Percentiles rank a stretch among this genome's conserved stretches.
These are phyloP conservation scores for Komagataea norvegica DNA, from an alignment of 1,139 yeast genomes.

Conservation along the genomic window DNA sequence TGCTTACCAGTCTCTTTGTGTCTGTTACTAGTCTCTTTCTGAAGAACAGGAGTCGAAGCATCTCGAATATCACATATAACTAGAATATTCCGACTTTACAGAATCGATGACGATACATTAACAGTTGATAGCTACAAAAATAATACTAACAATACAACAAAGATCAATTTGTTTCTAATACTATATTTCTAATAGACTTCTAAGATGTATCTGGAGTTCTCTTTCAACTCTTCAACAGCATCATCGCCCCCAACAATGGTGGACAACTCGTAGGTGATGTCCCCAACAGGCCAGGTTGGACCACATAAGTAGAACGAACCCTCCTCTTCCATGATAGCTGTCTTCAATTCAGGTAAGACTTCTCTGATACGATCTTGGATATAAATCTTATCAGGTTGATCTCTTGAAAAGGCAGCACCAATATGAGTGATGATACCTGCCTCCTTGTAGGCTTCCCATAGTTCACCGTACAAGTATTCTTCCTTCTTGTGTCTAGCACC, in stretches of 20 bases:
- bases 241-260: constrained; percentile 78
- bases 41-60: too few species aligned
- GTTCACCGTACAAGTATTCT: constrained; percentile 93
- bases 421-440: constrained; percentile 91
- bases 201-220: constrained; percentile 83
- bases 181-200: constrained; percentile 89
- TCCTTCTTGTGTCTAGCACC: constrained; percentile 97
- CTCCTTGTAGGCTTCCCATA: constrained; percentile 93
- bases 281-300: constrained; percentile 99
- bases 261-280: constrained; percentile 84
- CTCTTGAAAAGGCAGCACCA: constrained; percentile 98
- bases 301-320: constrained; percentile 98
- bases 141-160: too few species aligned
- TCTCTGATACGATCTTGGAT: constrained; percentile 92
- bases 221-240: constrained; percentile 91
- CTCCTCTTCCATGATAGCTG: constrained; percentile 69
- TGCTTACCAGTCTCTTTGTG: too few species aligned
- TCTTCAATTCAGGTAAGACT: constrained; percentile 64
- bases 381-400: constrained; percentile 90
- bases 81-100: too few species aligned
- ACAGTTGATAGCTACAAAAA: too few species aligned
- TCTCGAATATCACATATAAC: too few species aligned
- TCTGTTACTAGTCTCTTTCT: too few species aligned
- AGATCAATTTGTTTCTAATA: too few species aligned
- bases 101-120: too few species aligned